Evolutionary conservation across 2,329 filamentous ascomycete species (phyloP), one percentile per base, ranked within the genome.

Genomic region (Chaetomium sp.): DNA sequence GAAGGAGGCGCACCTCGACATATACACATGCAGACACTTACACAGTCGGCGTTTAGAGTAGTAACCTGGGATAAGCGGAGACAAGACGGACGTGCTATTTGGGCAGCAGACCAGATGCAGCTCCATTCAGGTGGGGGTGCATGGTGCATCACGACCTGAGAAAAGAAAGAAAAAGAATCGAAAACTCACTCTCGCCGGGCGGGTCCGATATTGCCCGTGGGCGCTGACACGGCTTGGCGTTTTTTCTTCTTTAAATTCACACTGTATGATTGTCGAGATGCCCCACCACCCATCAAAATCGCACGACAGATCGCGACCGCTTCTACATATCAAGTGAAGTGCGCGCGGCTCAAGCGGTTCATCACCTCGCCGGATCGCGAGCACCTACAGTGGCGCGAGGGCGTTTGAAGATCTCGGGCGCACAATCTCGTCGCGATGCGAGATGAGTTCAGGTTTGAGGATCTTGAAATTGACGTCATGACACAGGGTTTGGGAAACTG

Each of bases 391-490:
- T 53, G 16, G 13, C 16, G 25, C 25, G 27, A 53, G 50, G 50
- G 13, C 3, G 9, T 27, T 19, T 53, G 16, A 31, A 31, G 13
- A n/a, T 29, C 27, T 19, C 50, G 19, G 23, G 10, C 53, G 9
- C 53, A 23, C 53, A 19, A 19, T 9, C 23, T 21, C 21, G 16
- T 12, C 29, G 7, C 29, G 29, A 31, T 54, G 27, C 19, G 29
- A 54, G 29, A n/a, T 2, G 38, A 3, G 21, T 13, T 16, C 21
- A 27, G 6, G 31, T 38, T 25, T 57, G 21, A 10, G 59, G 29
- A 38, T 64, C 12, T 33, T 19, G 16, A 50, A 55, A n/a, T 50
- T 65, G 65, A 67, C 65, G 65, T 67, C 65, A 67, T 50, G 5
- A 47, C 23, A 45, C 27, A 58, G 4, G 45, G 3, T 45, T 57